Evolutionary conservation across 2,329 filamentous ascomycete genomes (phyloP), one percentile per base, ranked within the genome.

Genomic region (Pseudocercospora vitis): DNA sequence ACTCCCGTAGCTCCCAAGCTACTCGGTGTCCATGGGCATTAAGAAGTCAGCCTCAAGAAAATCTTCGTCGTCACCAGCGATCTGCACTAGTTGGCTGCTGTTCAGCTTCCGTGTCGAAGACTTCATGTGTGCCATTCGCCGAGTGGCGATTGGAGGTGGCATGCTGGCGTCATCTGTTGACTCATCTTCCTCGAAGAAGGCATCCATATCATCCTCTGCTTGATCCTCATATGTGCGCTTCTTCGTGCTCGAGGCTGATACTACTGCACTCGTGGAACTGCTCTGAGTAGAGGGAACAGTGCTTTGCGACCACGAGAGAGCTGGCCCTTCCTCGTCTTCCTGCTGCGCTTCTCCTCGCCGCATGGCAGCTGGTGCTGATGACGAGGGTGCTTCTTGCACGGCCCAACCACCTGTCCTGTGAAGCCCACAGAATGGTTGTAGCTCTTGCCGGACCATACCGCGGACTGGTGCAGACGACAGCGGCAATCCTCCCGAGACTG

Each of bases 391-490:
- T 24, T 56, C 50, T 81, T 90, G 86, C 23, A 79, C 75, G 24
- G 80, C 80, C 35, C 86, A 73, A 0, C 88, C 88, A 32, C 88
- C 88, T 52, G 88, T 78, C 65, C 85, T 90, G 73, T 89, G 80
- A 61, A 94, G 79, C 21, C 89, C 90, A 68, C 89, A 92, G 68
- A 91, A 95, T 0, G 90, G 89, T 6, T 86, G 75, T 3, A 95
- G 77, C 67, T 94, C 90, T 26, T 80, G 76, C 29, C 50, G 48
- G 24, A 33, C 46, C 21, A 56, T 56, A 8, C 57, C 39, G 42
- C 50, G 60, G 52, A 53, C 55, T 45, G 59, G 64, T 64, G 72
- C 59, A 65, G 64, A 37, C 57, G 61, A 48, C 64, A 65, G 24
- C 33, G 67, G 77, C 42, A 40, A 46, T 51, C 23, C 47, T n/a